Percentiles rank a stretch among this genome's conserved stretches.
phyloP scores from a whole-genome alignment of 345 rosid genomes.

The Physaria fendleri region DNA sequence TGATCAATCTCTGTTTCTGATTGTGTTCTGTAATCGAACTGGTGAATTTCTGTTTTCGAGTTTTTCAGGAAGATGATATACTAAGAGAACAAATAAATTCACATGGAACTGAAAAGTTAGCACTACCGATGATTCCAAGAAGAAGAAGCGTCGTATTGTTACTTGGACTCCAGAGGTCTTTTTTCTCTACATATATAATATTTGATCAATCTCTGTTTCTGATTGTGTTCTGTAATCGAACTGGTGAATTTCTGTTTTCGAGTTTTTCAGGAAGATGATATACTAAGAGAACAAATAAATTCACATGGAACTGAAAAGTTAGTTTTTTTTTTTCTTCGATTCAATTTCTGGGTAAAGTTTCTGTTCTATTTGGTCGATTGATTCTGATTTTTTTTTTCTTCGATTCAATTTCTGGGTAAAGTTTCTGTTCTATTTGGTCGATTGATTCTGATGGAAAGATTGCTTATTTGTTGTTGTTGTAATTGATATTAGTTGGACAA shows the following conservation, averaged over 20 bases:
- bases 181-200: not conserved
- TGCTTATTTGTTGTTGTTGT: constrained; percentile 1
- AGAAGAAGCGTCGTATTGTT: constrained; percentile 88
- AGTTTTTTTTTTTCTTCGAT: constrained; percentile 17
- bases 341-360: not conserved
- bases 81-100: constrained; percentile 70
- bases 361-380: constrained; percentile 4
- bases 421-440: constrained; percentile 1
- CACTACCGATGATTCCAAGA: constrained; percentile 58
- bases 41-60: not conserved
- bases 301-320: constrained; percentile 87
- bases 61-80: constrained; percentile 83
- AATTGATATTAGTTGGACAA: constrained; percentile 64
- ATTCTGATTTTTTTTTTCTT: constrained; percentile 9
- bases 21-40: constrained; percentile 3
- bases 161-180: constrained; percentile 71
- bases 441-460: constrained; percentile 12
- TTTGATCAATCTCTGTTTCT: constrained; percentile 18
- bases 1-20: constrained; percentile 12
- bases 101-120: constrained; percentile 90
- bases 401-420: not conserved
- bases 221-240: not conserved
- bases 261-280: constrained; percentile 80
- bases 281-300: constrained; percentile 73
- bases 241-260: not conserved